Conservation (phyloP, 345 rosid species). For the Lepidium africanum region DNA sequence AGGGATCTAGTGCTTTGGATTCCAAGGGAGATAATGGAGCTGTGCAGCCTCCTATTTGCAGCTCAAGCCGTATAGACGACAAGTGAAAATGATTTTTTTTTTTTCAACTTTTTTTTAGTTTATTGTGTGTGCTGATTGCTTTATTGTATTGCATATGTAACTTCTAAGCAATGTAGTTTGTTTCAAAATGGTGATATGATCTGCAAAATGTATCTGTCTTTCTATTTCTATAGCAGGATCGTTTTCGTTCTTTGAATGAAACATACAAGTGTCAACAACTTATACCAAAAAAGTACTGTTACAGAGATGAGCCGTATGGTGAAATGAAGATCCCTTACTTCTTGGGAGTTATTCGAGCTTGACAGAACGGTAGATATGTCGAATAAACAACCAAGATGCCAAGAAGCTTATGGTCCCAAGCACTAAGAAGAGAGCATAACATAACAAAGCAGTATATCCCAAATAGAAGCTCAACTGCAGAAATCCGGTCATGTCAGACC, state of each 20-base stretch:
- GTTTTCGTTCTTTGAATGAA: neutral
- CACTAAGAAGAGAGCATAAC: constrained; percentile 69
- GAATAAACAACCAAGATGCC: constrained; percentile 56
- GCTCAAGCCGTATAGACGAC: constrained; percentile 1
- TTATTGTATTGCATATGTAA: constrained; percentile 11
- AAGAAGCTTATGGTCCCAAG: constrained; percentile 56
- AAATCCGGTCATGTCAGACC: constrained; percentile 61
- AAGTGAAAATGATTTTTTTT: neutral
- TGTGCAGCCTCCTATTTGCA: constrained; percentile 2
- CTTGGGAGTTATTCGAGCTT: constrained; percentile 30
- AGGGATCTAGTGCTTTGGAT: neutral
- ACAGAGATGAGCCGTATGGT: constrained; percentile 7
- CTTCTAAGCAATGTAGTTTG: constrained; percentile 11
- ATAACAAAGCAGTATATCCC: constrained; percentile 59
- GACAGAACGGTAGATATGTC: constrained; percentile 46
- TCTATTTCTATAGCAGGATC: neutral
- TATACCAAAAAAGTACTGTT: neutral
- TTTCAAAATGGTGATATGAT: constrained; percentile 11
- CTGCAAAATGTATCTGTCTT: neutral
- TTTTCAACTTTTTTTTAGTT: neutral
- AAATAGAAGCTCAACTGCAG: constrained; percentile 63
- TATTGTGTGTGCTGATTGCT: constrained; percentile 10
- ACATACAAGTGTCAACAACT: neutral
- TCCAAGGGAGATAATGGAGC: neutral
- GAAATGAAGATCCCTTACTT: neutral